phyloP scores from a whole-genome alignment of 768 basidiomycete species.

The Trametopsis cervina region DNA sequence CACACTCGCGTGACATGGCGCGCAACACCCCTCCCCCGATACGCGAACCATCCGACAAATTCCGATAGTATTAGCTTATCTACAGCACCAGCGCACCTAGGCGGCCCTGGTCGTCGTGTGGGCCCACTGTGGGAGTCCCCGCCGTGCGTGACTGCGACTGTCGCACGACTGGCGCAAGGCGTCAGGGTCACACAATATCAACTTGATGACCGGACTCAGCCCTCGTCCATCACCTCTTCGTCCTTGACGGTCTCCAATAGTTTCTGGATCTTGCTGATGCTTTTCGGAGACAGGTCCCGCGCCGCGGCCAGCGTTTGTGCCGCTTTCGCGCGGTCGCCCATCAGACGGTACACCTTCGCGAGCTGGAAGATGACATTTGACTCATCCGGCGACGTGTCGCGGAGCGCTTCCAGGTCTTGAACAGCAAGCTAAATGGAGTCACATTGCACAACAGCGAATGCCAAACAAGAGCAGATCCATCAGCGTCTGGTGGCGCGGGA shows the following conservation, averaged over 20 bases:
- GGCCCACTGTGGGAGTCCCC: too few relatives aligned
- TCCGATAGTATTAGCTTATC: not conserved
- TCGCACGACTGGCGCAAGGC: not conserved
- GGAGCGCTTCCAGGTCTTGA: constrained; percentile 71
- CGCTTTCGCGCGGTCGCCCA: constrained; percentile 73
- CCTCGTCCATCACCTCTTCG: constrained; percentile 67
- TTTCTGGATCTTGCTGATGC: constrained; percentile 74
- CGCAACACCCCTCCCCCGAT: too few relatives aligned
- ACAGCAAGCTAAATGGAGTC: constrained; percentile 57
- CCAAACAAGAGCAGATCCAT: not conserved
- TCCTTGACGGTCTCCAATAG: constrained; percentile 67
- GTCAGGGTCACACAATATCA: not conserved
- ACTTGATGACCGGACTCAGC: constrained; percentile 31
- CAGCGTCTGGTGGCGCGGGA: constrained; percentile 1
- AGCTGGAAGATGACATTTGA: constrained; percentile 96
- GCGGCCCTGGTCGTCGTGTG: not conserved
- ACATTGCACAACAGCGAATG: constrained; percentile 1
- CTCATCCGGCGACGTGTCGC: constrained; percentile 85
- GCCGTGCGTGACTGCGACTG: not conserved
- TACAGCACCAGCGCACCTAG: not conserved
- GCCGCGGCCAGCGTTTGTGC: constrained; percentile 84
- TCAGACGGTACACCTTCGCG: constrained; percentile 81
- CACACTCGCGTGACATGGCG: not conserved
- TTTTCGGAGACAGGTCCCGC: constrained; percentile 91
- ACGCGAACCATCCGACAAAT: not conserved